Conservation (phyloP, 2,329 filamentous ascomycete species). For the Rugonectria rugulosa region DNA sequence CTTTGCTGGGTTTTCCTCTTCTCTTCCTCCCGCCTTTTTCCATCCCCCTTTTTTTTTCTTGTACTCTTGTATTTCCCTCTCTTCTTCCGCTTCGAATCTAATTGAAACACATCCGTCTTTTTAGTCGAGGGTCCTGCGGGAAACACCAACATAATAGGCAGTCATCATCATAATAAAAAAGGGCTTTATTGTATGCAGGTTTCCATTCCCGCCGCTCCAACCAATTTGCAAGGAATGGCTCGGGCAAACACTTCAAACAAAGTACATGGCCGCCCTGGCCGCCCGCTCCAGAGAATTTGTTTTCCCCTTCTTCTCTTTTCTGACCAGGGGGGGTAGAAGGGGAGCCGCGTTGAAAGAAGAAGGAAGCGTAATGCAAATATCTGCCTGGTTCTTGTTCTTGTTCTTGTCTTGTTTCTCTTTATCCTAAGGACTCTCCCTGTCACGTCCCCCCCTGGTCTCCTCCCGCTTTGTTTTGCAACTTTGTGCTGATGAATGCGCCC, state of each 20-base stretch:
- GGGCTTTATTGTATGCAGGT: neutral
- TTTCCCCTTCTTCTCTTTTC: no score
- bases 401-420: no score
- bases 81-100: neutral
- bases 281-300: no score
- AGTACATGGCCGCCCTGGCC: neutral
- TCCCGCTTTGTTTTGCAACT: no score
- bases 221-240: neutral
- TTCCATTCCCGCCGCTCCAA: neutral
- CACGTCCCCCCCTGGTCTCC: no score
- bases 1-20: neutral
- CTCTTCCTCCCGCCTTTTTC: neutral
- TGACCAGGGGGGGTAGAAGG: no score
- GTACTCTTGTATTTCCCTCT: neutral
- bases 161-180: neutral
- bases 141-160: neutral
- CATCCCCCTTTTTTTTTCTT: neutral
- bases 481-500: no score
- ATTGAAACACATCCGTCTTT: neutral
- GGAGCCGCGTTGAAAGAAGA: no score
- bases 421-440: no score
- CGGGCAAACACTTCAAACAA: constrained; percentile 1
- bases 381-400: no score
- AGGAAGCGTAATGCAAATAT: no score
- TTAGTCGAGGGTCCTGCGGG: neutral